phyloP scores from a whole-genome alignment of 2,329 filamentous ascomycete genomes.

The Nothomitra cinnamomea region DNA sequence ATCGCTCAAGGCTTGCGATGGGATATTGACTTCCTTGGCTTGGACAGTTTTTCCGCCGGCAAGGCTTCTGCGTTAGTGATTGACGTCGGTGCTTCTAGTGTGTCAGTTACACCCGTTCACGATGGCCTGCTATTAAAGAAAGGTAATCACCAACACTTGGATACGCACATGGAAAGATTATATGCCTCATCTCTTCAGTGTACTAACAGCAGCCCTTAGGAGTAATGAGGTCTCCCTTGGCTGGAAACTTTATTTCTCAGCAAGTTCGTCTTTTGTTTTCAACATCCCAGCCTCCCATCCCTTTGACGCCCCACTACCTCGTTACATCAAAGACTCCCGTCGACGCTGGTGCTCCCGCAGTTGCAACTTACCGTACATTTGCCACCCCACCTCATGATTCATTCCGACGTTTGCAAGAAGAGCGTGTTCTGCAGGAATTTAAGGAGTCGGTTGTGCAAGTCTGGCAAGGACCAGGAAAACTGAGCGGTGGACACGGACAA shows the following conservation, averaged over 20 bases:
- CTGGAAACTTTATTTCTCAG: constrained; percentile 75
- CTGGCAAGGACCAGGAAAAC: constrained; percentile 65
- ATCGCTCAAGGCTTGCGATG: too few species aligned
- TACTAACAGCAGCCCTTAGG: constrained; percentile 25
- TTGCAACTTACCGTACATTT: constrained; percentile 60
- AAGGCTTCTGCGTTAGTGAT: constrained; percentile 87
- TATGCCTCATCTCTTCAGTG: not conserved
- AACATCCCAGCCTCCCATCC: constrained; percentile 48
- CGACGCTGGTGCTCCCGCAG: constrained; percentile 64
- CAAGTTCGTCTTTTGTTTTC: constrained; percentile 73
- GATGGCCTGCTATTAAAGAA: constrained; percentile 91
- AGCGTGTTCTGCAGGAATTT: constrained; percentile 85
- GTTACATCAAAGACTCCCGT: constrained; percentile 77
- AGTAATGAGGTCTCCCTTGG: constrained; percentile 68
- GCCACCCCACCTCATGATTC: constrained; percentile 42
- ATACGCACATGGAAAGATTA: not conserved
- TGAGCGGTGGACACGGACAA: constrained; percentile 28
- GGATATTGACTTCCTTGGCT: not conserved
- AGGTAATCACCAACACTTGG: constrained; percentile 15
- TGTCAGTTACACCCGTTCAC: constrained; percentile 78
- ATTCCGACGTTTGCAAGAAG: constrained; percentile 74
- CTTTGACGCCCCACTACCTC: constrained; percentile 71
- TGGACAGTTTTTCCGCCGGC: constrained; percentile 57
- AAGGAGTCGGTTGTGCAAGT: constrained; percentile 95
- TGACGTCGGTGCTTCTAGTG: constrained; percentile 77